Evolutionary conservation across 148 eudicot genomes (phyloP).

Genomic region (Rhododendron ferrugineum): DNA sequence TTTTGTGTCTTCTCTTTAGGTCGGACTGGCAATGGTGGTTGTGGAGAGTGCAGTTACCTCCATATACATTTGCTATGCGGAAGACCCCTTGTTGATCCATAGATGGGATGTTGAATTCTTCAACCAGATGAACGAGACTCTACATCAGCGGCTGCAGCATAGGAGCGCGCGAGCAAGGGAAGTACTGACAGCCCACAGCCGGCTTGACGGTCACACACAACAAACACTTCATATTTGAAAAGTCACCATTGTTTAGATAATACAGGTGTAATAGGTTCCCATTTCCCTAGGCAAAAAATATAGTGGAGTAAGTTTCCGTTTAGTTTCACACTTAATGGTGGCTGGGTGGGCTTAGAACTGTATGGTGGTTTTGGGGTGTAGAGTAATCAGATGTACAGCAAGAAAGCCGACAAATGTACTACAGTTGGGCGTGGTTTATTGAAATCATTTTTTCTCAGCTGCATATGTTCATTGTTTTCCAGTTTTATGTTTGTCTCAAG

Average conservation of each 20-base stretch:
- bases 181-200: constrained; percentile 37
- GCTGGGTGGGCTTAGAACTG: neutral
- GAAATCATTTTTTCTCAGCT: neutral
- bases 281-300: neutral
- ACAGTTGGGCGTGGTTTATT: neutral
- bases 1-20: constrained; percentile 27
- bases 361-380: neutral
- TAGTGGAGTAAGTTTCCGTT: neutral
- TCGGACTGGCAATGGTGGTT: constrained; percentile 88
- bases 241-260: neutral
- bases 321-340: neutral
- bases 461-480: neutral
- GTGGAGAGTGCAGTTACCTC: constrained; percentile 95
- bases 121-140: constrained; percentile 67
- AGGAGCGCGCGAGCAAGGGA: constrained; percentile 81
- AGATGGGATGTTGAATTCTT: constrained; percentile 82
- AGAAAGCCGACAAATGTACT: neutral
- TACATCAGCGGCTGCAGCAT: constrained; percentile 88
- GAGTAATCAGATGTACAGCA: neutral
- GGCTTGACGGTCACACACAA: constrained; percentile 44
- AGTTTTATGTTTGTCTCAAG: neutral
- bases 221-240: constrained; percentile 22
- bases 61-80: constrained; percentile 81
- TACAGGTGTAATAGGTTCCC: neutral
- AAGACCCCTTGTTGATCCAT: constrained; percentile 71